These are phyloP conservation scores for Seminavis robusta DNA, from an alignment of 108 stramenopile species.

Conservation along the genomic window DNA sequence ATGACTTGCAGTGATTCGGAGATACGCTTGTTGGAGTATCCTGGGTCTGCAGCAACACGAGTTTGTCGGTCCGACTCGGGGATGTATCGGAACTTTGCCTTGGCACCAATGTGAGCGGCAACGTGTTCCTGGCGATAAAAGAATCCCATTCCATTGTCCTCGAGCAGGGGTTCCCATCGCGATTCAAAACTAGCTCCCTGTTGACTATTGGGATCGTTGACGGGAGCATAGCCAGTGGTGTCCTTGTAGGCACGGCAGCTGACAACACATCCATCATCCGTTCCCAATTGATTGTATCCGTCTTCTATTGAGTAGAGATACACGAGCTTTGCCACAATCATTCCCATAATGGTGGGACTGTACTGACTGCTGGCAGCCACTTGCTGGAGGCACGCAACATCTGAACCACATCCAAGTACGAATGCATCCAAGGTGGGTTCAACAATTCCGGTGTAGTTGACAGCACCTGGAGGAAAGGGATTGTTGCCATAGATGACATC, in stretches of 20 bases:
- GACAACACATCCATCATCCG: conserved; percentile 9
- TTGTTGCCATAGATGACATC: conserved; percentile 7
- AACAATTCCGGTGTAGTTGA: background rate
- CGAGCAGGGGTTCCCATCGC: conserved; percentile 23
- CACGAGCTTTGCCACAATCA: conserved; percentile 1
- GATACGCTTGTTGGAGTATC: background rate
- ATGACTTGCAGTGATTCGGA: conserved; percentile 4
- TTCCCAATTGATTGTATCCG: conserved; percentile 19
- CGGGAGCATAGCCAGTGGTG: conserved; percentile 12
- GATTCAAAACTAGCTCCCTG: no score
- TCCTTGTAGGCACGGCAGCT: conserved; percentile 12
- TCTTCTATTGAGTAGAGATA: conserved; percentile 17
- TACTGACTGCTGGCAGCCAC: background rate
- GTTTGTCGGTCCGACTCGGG: background rate
- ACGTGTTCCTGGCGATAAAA: conserved; percentile 20
- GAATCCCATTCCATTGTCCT: conserved; percentile 18
- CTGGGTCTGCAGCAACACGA: conserved; percentile 2
- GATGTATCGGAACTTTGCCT: background rate
- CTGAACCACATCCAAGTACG: background rate
- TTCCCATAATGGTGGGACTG: conserved; percentile 4
- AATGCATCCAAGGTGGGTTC: background rate
- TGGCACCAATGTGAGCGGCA: conserved; percentile 27
- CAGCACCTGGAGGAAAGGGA: background rate
- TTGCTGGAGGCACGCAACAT: conserved; percentile 1
- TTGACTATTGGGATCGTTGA: no score